Base-by-base conservation (phyloP, 2,329 filamentous ascomycete genomes). In the Botrytis tulipae region DNA sequence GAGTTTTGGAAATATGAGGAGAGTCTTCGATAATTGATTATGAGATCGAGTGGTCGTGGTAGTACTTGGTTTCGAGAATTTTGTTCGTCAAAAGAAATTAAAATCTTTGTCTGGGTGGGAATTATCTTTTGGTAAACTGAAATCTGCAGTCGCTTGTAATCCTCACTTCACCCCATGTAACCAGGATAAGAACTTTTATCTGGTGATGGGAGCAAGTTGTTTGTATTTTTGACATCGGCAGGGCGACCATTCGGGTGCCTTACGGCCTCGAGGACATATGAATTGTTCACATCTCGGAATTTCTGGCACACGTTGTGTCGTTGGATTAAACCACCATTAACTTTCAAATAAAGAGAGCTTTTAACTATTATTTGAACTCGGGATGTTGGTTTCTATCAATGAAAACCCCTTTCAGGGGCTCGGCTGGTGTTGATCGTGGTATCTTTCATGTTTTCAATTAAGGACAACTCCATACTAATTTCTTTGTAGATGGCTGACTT, bases 271-370 rank as follows among this genome's bases (percentile, higher is more conserved):
- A 16, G 42, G 14, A 37, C 8, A 12, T 25, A 18, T 16, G 51
- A 57, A 32, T 29, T 29, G n/a, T 29, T 18, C n/a, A 57, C n/a
- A 57, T 57, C 51, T 57, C 51, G n/a, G 18, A 7, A 0, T 18
- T 3, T 18, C 7, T 29, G n/a, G 3, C 25, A 57, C n/a, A 57
- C 9, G 2, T 57, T 57, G 14, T 57, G n/a, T 57, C n/a, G 1
- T 8, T 57, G 16, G 7, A 57, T 4, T 20, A 3, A 51, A 37
- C 22, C 5, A n/a, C 4, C 4, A 8, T 25, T 3, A 3, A n/a
- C 1, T 40, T 14, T 3, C 16, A 9, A 29, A 29, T n/a, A n/a
- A n/a, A n/a, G 0, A 37, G 8, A 4, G 5, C 1, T 1, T 9
- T 4, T 51, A 40, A 4, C 4, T 3, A 8, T 8, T 0, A 51